These are phyloP conservation scores for Acacia melanoxylon DNA, from an alignment of 306 rosid species.

Conservation along the genomic window DNA sequence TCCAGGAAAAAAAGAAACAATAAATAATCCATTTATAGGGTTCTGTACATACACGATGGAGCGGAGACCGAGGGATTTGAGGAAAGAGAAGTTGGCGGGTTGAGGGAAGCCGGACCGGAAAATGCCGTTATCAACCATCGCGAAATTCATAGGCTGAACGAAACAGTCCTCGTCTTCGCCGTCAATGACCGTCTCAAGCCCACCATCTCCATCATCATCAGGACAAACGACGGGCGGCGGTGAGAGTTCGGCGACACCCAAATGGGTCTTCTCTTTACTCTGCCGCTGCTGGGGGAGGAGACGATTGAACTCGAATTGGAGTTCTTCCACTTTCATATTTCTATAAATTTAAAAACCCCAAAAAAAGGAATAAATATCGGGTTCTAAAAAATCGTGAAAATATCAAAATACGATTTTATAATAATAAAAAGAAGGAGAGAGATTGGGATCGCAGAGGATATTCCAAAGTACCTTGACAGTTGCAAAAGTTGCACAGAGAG, in stretches of 20 bases:
- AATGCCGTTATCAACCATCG: slow-evolving; percentile 93
- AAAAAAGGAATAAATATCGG: background rate
- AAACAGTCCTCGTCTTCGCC: slow-evolving; percentile 59
- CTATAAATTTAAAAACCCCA: background rate
- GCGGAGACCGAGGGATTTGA: slow-evolving; percentile 81
- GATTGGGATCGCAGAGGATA: slow-evolving; percentile 51
- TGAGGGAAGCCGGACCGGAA: slow-evolving; percentile 96
- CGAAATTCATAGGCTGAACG: slow-evolving; percentile 89
- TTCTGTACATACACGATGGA: slow-evolving; percentile 67
- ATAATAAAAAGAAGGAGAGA: background rate
- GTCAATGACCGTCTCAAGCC: slow-evolving; percentile 19
- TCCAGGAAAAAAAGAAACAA: background rate
- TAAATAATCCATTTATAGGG: slow-evolving; percentile 20
- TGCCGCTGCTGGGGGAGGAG: slow-evolving; percentile 3
- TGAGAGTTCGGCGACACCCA: slow-evolving; percentile 35
- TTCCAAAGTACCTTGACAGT: slow-evolving; percentile 37
- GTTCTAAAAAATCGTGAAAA: background rate
- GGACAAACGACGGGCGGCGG: background rate
- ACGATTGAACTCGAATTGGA: slow-evolving; percentile 7
- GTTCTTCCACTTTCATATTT: slow-evolving; percentile 68
- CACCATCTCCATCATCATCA: background rate
- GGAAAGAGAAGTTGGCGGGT: slow-evolving; percentile 81
- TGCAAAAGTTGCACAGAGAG: background rate
- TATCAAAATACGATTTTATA: background rate
- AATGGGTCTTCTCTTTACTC: slow-evolving; percentile 35